Conservation (phyloP, 2,329 filamentous ascomycete species). For the Aspergillus sp. region DNA sequence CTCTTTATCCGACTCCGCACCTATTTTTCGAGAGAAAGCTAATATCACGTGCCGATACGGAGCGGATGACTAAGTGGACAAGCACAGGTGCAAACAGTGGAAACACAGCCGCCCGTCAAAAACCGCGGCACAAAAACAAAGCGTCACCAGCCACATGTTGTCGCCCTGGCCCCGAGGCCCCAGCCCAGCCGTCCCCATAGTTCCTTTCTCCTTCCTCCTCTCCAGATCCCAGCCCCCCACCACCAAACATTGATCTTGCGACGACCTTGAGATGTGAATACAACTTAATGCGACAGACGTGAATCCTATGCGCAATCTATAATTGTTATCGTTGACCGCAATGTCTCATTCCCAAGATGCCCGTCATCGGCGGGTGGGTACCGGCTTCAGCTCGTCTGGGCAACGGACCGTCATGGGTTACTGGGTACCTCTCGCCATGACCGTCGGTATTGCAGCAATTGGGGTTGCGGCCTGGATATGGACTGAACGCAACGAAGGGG, state of each 20-base stretch:
- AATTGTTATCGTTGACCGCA: slow-evolving; percentile 33
- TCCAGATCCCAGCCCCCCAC: slow-evolving; percentile 17
- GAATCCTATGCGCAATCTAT: slow-evolving; percentile 34
- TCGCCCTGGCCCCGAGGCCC: slow-evolving; percentile 41
- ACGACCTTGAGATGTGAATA: slow-evolving; percentile 39
- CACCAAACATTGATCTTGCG: slow-evolving; percentile 21
- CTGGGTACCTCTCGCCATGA: slow-evolving; percentile 87
- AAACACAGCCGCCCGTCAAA: slow-evolving; percentile 27
- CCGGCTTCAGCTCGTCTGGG: slow-evolving; percentile 48
- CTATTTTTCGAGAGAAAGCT: slow-evolving; percentile 10
- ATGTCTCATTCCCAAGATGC: slow-evolving; percentile 47
- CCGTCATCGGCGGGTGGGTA: slow-evolving; percentile 42
- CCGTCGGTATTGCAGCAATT: slow-evolving; percentile 83
- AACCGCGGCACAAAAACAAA: slow-evolving; percentile 30
- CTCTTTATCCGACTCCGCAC: background rate
- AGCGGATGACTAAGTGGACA: slow-evolving; percentile 19
- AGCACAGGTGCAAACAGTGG: slow-evolving; percentile 34
- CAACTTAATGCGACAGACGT: slow-evolving; percentile 29
- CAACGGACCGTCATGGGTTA: slow-evolving; percentile 60
- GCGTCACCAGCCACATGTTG: slow-evolving; percentile 47
- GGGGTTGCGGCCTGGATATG: slow-evolving; percentile 90
- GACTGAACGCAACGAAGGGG: slow-evolving; percentile 80
- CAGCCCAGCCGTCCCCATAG: slow-evolving; percentile 27
- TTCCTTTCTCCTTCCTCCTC: slow-evolving; percentile 22
- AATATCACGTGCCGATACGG: slow-evolving; percentile 33